A percentile compares a stretch with the other conserved stretches of the same genome.
Evolutionary conservation across 768 basidiomycete species (phyloP).

Genomic region (Crucibulum laeve): DNA sequence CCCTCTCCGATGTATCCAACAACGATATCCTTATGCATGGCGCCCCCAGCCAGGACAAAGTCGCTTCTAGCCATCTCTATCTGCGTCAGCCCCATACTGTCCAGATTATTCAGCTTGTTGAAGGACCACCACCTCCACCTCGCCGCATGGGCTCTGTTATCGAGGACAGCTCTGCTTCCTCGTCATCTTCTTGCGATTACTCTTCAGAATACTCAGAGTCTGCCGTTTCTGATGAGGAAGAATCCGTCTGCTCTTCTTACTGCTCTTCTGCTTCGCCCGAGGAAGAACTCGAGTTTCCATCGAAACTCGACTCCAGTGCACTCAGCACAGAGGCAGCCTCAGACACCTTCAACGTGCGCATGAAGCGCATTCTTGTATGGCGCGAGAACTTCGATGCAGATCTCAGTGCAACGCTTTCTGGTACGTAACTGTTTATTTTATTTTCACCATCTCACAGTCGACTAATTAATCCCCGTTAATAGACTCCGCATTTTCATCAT

Average conservation of each 20-base stretch:
- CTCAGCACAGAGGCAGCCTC: constrained; percentile 22
- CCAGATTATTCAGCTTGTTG: constrained; percentile 73
- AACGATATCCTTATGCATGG: constrained; percentile 22
- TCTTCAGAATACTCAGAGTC: constrained; percentile 33
- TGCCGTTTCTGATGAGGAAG: constrained; percentile 39
- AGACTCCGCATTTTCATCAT: constrained; percentile 26
- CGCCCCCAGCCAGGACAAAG: constrained; percentile 17
- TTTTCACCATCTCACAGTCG: constrained; percentile 9
- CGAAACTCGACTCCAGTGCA: constrained; percentile 11
- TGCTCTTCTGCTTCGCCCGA: constrained; percentile 61
- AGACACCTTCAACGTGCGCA: constrained; percentile 50
- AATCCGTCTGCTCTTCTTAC: constrained; percentile 55
- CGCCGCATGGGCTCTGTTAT: constrained; percentile 34
- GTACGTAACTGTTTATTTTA: constrained; percentile 23
- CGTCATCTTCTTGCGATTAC: constrained; percentile 32
- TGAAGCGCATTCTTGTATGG: constrained; percentile 72
- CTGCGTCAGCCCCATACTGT: constrained; percentile 45
- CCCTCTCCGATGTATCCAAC: constrained; percentile 12
- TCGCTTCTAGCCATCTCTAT: constrained; percentile 36
- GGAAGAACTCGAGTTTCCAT: constrained; percentile 25
- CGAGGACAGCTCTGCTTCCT: constrained; percentile 28
- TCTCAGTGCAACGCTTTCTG: constrained; percentile 30
- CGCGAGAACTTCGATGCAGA: constrained; percentile 52
- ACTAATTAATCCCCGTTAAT: constrained; percentile 5
- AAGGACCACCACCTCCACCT: constrained; percentile 57